Base-by-base conservation (phyloP, 805 yeast species). In the Metschnikowia aberdeeniae region DNA sequence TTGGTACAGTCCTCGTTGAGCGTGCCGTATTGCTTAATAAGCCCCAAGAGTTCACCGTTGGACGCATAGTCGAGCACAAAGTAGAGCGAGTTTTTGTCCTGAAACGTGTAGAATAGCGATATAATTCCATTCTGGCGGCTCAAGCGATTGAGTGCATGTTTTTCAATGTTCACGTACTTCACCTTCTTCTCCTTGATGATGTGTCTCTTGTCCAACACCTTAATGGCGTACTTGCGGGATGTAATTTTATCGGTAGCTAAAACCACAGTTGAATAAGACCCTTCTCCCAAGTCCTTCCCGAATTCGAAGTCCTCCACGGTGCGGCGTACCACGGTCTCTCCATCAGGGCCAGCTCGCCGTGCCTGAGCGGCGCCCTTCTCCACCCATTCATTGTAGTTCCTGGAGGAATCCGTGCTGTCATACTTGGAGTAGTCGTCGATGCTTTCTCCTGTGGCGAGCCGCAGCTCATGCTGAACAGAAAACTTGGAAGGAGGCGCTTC, bases 101-200 rank as follows among this genome's bases (percentile, higher is more conserved):
- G 95, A 56, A 86, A 86, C 0, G 95, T 86, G 63, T 82, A 86
- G 58, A 76, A 85, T 46, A 86, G 63, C 47, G 82, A 82, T 12
- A 86, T 77, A 5, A 86, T 74, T 3, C 90, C 89, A 54, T 73
- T 64, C 39, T 84, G 63, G 45, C 73, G 64, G 40, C 81, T 82
- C 47, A 86, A 69, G 46, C 89, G 68, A 58, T 86, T 86, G 53
- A 86, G 70, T 0, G 95, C 86, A 58, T 83, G 84, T 57, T 86
- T 86, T 58, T 86, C 95, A 44, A 86, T 84, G 59, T 84, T 86
- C 40, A 86, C 95, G 60, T 86, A 86, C 59, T 86, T 86, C 28
- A 86, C 93, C 58, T 86, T 86, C 62, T 86, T 86, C 58, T 86
- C 95, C 52, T 79, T 81, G 44, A 86, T 85, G 40, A 86, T 80